Conservation (phyloP, 140 eudicot species). For the Senecio squalidus region DNA sequence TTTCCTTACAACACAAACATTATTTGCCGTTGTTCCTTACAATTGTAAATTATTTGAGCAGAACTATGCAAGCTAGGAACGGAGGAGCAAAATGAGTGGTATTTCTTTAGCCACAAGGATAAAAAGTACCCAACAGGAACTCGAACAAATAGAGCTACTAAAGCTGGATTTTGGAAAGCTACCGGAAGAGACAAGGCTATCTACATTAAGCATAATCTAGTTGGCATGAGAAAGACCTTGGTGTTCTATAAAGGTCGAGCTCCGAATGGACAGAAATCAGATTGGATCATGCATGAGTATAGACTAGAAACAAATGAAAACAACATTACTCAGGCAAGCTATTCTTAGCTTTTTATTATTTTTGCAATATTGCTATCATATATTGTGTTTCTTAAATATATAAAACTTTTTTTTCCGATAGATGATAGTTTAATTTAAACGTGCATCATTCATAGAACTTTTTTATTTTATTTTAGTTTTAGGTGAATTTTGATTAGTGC, state of each 20-base stretch:
- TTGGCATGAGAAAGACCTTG: slow-evolving; percentile 89
- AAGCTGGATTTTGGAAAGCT: slow-evolving; percentile 88
- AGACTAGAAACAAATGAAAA: slow-evolving; percentile 72
- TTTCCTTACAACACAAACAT: no score
- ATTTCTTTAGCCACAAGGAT: slow-evolving; percentile 86
- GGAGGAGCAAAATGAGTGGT: slow-evolving; percentile 85
- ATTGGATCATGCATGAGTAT: slow-evolving; percentile 86
- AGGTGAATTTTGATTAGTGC: background rate
- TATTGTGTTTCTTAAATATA: background rate
- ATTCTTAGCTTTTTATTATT: background rate
- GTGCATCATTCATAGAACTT: background rate
- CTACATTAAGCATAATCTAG: slow-evolving; percentile 45
- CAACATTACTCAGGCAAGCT: slow-evolving; percentile 53
- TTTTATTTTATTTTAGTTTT: background rate
- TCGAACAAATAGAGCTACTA: slow-evolving; percentile 84
- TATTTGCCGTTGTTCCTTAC: no score
- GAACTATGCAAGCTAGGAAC: slow-evolving; percentile 78
- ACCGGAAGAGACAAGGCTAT: slow-evolving; percentile 88
- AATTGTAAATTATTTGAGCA: slow-evolving; percentile 12
- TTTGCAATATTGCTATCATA: background rate
- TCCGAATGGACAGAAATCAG: slow-evolving; percentile 78
- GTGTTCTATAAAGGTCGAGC: slow-evolving; percentile 85
- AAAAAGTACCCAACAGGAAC: slow-evolving; percentile 94
- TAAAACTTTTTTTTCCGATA: no score
- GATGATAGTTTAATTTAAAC: no score